Percentiles rank a stretch among this genome's conserved stretches.
phyloP scores from a whole-genome alignment of 306 rosid species.

The Neltuma alba region DNA sequence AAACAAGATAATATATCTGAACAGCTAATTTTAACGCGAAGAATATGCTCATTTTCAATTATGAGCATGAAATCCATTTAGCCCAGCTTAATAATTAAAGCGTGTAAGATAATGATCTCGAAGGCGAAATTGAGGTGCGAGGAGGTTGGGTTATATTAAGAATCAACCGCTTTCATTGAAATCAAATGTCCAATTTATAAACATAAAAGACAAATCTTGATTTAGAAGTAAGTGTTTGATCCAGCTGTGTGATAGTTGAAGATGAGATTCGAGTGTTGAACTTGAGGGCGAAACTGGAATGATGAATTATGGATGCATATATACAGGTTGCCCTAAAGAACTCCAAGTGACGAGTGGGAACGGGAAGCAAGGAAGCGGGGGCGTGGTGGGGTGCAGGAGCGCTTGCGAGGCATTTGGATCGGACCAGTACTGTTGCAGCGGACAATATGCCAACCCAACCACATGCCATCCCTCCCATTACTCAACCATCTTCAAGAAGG shows the following conservation, averaged over 20 bases:
- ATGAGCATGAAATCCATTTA: background rate
- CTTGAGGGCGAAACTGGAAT: background rate
- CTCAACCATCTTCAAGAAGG: constrained; percentile 78
- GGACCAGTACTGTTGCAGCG: constrained; percentile 93
- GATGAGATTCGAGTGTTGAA: too few relatives aligned
- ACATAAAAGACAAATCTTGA: too few relatives aligned
- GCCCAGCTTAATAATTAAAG: too few relatives aligned
- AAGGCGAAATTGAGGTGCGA: too few relatives aligned
- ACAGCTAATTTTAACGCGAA: background rate
- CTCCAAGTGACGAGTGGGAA: constrained; percentile 73
- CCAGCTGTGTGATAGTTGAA: too few relatives aligned
- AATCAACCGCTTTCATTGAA: too few relatives aligned
- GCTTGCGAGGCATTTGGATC: constrained; percentile 79
- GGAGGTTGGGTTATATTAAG: too few relatives aligned
- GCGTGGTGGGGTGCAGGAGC: constrained; percentile 77
- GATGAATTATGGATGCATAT: background rate
- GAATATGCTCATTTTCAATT: too few relatives aligned
- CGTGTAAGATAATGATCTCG: too few relatives aligned
- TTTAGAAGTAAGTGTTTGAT: too few relatives aligned
- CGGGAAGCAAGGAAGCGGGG: constrained; percentile 51
- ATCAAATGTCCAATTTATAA: too few relatives aligned
- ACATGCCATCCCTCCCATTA: constrained; percentile 81
- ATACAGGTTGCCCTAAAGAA: constrained; percentile 89
- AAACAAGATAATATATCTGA: background rate
- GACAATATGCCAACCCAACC: constrained; percentile 72